A percentile compares a stretch with the other conserved stretches of the same genome.
Conservation (phyloP, 2,329 filamentous ascomycete genomes). For the Neonectria neomacrospora region DNA sequence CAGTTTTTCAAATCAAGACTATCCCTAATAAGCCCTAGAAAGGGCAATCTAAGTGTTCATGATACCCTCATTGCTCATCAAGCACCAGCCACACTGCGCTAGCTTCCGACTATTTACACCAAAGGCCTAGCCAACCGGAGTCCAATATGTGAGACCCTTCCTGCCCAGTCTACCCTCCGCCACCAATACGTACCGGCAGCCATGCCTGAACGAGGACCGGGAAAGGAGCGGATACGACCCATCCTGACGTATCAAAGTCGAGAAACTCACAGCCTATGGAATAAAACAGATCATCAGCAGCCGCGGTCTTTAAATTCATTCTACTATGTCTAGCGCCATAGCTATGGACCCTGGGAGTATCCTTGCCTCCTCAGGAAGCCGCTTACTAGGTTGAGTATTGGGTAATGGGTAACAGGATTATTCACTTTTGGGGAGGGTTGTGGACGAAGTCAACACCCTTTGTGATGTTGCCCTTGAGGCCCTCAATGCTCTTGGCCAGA, state of each 20-base stretch:
- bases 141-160: slow-evolving; percentile 29
- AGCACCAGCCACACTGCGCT: slow-evolving; percentile 32
- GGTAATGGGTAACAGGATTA: slow-evolving; percentile 42
- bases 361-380: slow-evolving; percentile 43
- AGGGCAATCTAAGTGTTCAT: slow-evolving; percentile 33
- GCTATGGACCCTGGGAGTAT: slow-evolving; percentile 47
- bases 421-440: slow-evolving; percentile 90
- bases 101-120: slow-evolving; percentile 31
- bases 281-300: slow-evolving; percentile 52
- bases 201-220: slow-evolving; percentile 29
- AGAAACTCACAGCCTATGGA: slow-evolving; percentile 52
- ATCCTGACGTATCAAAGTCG: slow-evolving; percentile 35
- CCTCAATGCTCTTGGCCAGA: slow-evolving; percentile 78
- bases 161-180: neutral
- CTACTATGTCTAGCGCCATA: slow-evolving; percentile 52
- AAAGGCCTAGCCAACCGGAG: slow-evolving; percentile 36
- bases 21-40: slow-evolving; percentile 67
- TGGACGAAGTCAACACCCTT: slow-evolving; percentile 93
- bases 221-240: slow-evolving; percentile 26
- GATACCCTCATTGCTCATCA: slow-evolving; percentile 38
- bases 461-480: slow-evolving; percentile 90
- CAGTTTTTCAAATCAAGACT: slow-evolving; percentile 96
- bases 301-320: slow-evolving; percentile 47
- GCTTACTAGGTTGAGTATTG: slow-evolving; percentile 41
- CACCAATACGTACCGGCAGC: slow-evolving; percentile 37